Evolutionary conservation across 495 filamentous ascomycete genomes (phyloP), one percentile per base, ranked within the genome.

Genomic region (Penicillium soppii): DNA sequence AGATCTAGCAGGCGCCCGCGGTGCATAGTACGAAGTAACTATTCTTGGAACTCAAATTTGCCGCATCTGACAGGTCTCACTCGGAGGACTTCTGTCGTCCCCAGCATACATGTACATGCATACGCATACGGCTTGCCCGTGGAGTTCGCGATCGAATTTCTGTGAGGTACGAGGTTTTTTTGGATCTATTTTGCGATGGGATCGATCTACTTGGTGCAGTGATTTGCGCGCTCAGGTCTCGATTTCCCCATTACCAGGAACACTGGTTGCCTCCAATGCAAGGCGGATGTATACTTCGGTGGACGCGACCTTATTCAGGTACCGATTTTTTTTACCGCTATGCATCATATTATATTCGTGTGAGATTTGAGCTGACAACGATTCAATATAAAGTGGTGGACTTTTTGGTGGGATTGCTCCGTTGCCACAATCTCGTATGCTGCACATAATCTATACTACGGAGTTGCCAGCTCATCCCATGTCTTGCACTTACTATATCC

Each of bases 51-150:
- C 47, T 65, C 56, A 62, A 65, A 52, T 57, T 57, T 25, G 53
- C 59, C 56, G 59, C 62, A 63, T 58, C 53, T 66, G 62, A 66
- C 47, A 66, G 29, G 41, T 66, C 57, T 49, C 32, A 17, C 35
- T 43, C n/a, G 23, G 37, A n/a, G 13, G 45, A 26, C 40, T 51
- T 53, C 50, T 48, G 44, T 44, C 47, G 33, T n/a, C n/a, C n/a
- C n/a, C n/a, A n/a, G n/a, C n/a, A n/a, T n/a, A n/a, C n/a, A n/a
- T n/a, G n/a, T n/a, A n/a, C 45, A 47, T 41, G 25, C 26, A 40
- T 33, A 25, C 19, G 29, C 23, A 32, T 29, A 40, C 46, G 27
- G 21, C 21, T 36, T 36, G 40, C 47, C 60, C 52, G 60, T 63
- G 62, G 57, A 56, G 51, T 47, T 52, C 40, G 25, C 35, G 46